Evolutionary conservation across 768 basidiomycete species (phyloP), one percentile per base, ranked within the genome.

Genomic region (Amanita subjunquillea): DNA sequence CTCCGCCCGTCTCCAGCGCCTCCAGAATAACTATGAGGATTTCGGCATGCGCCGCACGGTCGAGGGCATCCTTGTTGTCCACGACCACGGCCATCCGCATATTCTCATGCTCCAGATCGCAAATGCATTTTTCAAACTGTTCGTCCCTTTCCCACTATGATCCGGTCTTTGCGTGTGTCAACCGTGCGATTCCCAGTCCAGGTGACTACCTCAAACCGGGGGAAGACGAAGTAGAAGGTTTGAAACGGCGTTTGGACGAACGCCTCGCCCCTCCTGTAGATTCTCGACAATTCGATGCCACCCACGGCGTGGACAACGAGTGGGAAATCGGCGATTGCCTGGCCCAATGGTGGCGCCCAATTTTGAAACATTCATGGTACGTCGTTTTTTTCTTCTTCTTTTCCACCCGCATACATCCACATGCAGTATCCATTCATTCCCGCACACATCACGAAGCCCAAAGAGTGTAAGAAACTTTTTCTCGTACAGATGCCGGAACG

Each of bases 301-400:
- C 80, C 0, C 85, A 90, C 55, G 87, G 83, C 0, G 78, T 85
- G 17, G 85, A 85, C 60, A 88, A 88, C 49, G 91, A 93, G 40
- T 99, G 96, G 96, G 88, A 94, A 67, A 91, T 97, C 37, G 88
- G 88, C 1, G 94, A 98, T 59, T 93, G 91, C 59, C 74, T 98
- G n/a, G 91, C 91, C 0, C 92, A 94, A 64, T 99, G 95, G 94
- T 99, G 90, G 88, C 72, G 96, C 46, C 95, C 95, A 96, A 96
- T 63, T 99, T 96, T 59, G 96, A 99, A 72, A 94, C 92, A 0
- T 98, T 98, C 69, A 94, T 96, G 87, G 94, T 95, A 59, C 62
- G 86, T 76, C 32, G 32, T 4, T 8, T 6, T 29, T 15, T 13
- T 30, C 1, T 22, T 12, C 4, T 8, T 39, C 15, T 15, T 25